Percentiles rank a stretch among this genome's conserved stretches.
These are phyloP conservation scores for Zanthoxylum bungeanum DNA, from an alignment of 345 rosid species.

Conservation along the genomic window DNA sequence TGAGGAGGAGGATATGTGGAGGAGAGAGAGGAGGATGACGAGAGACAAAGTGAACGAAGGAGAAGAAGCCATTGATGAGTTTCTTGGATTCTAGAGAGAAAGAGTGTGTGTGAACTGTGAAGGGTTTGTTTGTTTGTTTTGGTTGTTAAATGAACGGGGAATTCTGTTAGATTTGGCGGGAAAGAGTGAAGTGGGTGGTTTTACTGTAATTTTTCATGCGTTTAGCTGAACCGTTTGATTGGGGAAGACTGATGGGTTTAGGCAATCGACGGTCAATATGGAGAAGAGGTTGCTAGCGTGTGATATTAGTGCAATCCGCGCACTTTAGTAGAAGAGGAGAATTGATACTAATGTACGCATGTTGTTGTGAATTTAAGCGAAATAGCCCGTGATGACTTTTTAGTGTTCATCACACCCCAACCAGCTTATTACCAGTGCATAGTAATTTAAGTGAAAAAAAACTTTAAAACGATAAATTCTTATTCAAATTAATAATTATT, in stretches of 20 bases:
- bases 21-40: constrained; percentile 17
- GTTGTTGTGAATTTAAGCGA: too few relatives aligned
- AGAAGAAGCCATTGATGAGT: constrained; percentile 6
- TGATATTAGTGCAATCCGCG: too few relatives aligned
- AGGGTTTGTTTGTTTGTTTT: background rate
- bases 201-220: background rate
- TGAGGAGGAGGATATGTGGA: constrained; percentile 20
- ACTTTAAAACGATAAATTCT: too few relatives aligned
- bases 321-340: too few relatives aligned
- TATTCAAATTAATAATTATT: too few relatives aligned
- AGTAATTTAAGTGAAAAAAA: too few relatives aligned
- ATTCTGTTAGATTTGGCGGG: constrained; percentile 20
- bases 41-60: constrained; percentile 9
- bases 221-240: background rate
- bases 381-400: background rate
- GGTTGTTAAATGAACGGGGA: background rate
- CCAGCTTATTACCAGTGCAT: too few relatives aligned
- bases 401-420: too few relatives aligned
- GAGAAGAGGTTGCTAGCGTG: too few relatives aligned
- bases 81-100: constrained; percentile 11
- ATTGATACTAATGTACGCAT: too few relatives aligned
- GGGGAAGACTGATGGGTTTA: too few relatives aligned
- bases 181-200: background rate
- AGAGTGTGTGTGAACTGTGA: background rate
- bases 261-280: background rate